Base-by-base conservation (phyloP, 495 filamentous ascomycete species). In the Penicillium bialowiezense region DNA sequence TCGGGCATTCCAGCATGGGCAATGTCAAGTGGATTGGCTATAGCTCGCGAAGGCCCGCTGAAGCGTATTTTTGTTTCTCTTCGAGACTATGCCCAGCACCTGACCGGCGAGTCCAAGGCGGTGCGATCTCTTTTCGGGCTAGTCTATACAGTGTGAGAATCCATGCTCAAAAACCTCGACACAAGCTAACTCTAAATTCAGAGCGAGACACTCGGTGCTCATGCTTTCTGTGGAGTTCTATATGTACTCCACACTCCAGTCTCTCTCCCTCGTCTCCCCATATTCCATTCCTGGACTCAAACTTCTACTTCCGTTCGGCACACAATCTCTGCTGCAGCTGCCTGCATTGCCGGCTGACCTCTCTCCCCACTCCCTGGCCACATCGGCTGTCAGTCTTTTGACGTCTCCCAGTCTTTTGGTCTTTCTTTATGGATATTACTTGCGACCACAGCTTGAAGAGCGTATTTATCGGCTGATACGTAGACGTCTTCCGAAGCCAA, bases 191-290 rank as follows among this genome's bases (percentile, higher is more conserved):
- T 10, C 20, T 15, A 0, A 26, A 8, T 48, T 8, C 40, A 76
- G 73, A 24, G 56, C 69, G n/a, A 59, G 68, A 52, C 62, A 60
- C 32, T 54, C 58, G 2, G 57, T 72, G 20, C 63, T 78, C 21
- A 50, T 71, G 10, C 50, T 77, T 18, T 68, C 72, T 21, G 61
- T 72, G 29, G 70, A 77, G 49, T 62, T 72, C 20, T 73, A 78
- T 50, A 71, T 77, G 61, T 76, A 68, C 48, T 72, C 72, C 36
- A 55, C 73, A 20, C 62, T 80, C n/a, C 76, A 80, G 51, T 64
- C 72, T 14, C 68, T 78, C 9, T 67, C 68, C 19, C 62, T 77
- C 9, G 44, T 75, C 10, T 64, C 64, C 39, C 58, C 74, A n/a
- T 59, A 59, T 28, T 44, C 61, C 3, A 57, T 67, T 9, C 70